phyloP scores from a whole-genome alignment of 306 rosid genomes.

The Cicer yamashitae region DNA sequence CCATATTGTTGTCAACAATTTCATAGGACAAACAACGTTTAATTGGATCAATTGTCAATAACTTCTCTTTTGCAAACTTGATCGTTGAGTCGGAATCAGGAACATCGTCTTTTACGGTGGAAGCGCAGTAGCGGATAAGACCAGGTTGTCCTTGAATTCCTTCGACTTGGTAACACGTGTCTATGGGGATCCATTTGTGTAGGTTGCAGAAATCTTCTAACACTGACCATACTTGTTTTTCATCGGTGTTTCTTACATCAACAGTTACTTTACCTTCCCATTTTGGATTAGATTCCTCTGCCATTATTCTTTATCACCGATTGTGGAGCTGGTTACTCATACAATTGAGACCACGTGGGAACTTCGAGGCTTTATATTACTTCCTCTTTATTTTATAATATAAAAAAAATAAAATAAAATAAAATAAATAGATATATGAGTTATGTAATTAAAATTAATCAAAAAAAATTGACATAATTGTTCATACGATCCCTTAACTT shows the following conservation, averaged over 20 bases:
- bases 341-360: background rate
- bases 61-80: conserved; percentile 65
- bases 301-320: background rate
- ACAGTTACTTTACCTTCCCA: conserved; percentile 57
- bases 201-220: conserved; percentile 68
- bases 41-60: conserved; percentile 53
- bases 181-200: conserved; percentile 51
- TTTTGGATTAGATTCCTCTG: conserved; percentile 36
- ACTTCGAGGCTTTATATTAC: background rate
- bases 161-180: conserved; percentile 54
- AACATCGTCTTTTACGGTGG: background rate
- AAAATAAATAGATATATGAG: no score
- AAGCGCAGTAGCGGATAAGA: conserved; percentile 55
- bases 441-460: no score
- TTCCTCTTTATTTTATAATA: no score
- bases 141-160: conserved; percentile 58
- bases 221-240: conserved; percentile 49
- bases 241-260: conserved; percentile 9
- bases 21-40: conserved; percentile 57
- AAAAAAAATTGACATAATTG: no score
- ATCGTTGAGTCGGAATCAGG: background rate
- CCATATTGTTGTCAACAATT: conserved; percentile 53
- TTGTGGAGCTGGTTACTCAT: background rate
- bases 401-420: no score
- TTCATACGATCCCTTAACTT: no score